Percentiles rank a stretch among this genome's conserved stretches.
These are phyloP conservation scores for Scenedesmus sp. DNA, from an alignment of 163 green algal species.

Conservation along the genomic window DNA sequence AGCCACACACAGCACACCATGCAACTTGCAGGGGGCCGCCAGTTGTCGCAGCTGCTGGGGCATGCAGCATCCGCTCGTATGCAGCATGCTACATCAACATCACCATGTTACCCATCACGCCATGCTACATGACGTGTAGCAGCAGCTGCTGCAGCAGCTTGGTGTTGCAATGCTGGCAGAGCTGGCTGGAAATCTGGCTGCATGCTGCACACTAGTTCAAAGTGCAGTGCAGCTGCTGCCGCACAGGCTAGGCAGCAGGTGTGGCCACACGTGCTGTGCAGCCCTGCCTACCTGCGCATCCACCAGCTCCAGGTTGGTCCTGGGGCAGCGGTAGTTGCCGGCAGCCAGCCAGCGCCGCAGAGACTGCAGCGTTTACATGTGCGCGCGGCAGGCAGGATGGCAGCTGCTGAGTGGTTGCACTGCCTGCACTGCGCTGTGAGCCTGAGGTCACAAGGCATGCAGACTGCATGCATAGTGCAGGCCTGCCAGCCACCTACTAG, in stretches of 20 bases:
- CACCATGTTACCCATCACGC: neutral
- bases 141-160: neutral
- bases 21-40: neutral
- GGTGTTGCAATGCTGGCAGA: neutral
- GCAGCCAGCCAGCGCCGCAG: slow-evolving; percentile 56
- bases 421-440: neutral
- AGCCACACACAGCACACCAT: neutral
- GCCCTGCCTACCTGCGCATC: slow-evolving; percentile 60
- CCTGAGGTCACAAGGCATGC: neutral
- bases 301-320: slow-evolving; percentile 65
- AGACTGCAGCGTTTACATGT: neutral
- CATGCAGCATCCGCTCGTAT: no score
- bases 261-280: neutral
- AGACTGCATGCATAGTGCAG: neutral
- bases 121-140: neutral
- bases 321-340: slow-evolving; percentile 64
- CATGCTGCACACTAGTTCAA: neutral
- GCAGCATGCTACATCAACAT: no score
- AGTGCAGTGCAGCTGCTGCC: neutral
- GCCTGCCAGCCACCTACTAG: neutral
- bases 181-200: neutral
- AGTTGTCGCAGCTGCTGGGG: neutral
- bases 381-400: neutral
- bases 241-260: neutral
- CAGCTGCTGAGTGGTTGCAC: neutral